These are phyloP conservation scores for Baorangia bicolor DNA, from an alignment of 768 basidiomycete species.

Conservation along the genomic window DNA sequence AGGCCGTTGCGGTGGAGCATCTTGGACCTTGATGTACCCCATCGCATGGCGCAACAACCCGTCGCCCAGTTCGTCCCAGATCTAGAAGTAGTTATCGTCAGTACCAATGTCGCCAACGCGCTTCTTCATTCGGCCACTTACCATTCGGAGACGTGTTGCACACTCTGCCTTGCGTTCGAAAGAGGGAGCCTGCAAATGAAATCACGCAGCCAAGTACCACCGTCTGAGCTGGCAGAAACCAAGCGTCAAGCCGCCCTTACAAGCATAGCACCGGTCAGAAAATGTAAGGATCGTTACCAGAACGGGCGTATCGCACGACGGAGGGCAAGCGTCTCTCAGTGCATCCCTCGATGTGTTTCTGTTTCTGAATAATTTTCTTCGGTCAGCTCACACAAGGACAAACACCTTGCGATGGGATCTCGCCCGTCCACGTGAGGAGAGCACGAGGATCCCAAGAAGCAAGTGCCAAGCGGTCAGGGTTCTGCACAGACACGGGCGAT, in stretches of 20 bases:
- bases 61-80: constrained; percentile 2
- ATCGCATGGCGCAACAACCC: constrained; percentile 4
- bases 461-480: constrained; percentile 1
- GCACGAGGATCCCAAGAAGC: constrained; percentile 1
- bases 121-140: constrained; percentile 11
- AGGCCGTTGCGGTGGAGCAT: background rate
- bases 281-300: background rate
- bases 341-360: background rate
- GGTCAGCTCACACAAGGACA: constrained; percentile 6
- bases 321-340: background rate
- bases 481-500: constrained; percentile 9
- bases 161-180: background rate
- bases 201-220: background rate
- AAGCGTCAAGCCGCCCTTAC: background rate
- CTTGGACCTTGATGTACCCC: background rate
- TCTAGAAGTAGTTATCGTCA: constrained; percentile 14
- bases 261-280: background rate
- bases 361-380: background rate
- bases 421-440: constrained; percentile 2
- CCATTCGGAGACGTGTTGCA: constrained; percentile 3
- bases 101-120: background rate
- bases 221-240: background rate
- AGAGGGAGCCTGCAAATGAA: constrained; percentile 1
- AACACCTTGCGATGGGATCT: constrained; percentile 7
- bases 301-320: background rate